Conservation (phyloP, 768 basidiomycete species). For the Coprinopsis cinerea region DNA sequence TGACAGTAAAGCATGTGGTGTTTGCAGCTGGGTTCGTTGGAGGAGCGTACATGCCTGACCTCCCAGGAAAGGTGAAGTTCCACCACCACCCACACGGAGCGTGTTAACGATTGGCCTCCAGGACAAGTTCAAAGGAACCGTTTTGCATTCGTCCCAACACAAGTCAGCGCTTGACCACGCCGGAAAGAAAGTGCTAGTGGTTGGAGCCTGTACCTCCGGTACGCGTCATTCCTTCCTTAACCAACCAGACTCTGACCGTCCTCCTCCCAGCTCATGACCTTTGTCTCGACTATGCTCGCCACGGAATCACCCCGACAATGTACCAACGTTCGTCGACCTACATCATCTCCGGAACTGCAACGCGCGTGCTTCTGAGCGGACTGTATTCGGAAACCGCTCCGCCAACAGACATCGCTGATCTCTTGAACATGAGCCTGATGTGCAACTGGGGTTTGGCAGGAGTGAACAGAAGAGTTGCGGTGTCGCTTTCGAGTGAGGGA, state of each 20-base stretch:
- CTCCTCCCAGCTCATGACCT: conserved; percentile 30
- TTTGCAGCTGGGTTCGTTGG: conserved; percentile 50
- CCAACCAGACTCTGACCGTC: not conserved
- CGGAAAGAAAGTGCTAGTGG: conserved; percentile 48
- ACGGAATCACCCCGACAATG: conserved; percentile 39
- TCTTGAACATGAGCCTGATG: conserved; percentile 35
- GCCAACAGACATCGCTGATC: conserved; percentile 41
- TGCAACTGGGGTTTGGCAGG: conserved; percentile 26
- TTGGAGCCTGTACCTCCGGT: conserved; percentile 57
- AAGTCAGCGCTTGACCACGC: conserved; percentile 38
- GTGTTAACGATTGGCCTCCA: conserved; percentile 12
- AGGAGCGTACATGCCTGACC: conserved; percentile 37
- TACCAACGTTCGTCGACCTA: conserved; percentile 47
- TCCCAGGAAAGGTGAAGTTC: conserved; percentile 36
- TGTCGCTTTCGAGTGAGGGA: not conserved
- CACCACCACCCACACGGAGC: not conserved
- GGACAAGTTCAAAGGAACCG: conserved; percentile 43
- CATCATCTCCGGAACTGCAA: conserved; percentile 38
- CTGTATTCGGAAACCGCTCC: conserved; percentile 42
- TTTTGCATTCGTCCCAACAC: conserved; percentile 47
- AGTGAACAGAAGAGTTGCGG: conserved; percentile 6
- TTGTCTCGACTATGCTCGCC: conserved; percentile 26
- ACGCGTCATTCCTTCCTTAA: not conserved
- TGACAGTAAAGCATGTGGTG: conserved; percentile 44
- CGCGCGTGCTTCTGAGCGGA: conserved; percentile 14